These are phyloP conservation scores for Stenogyne calaminthoides DNA, from an alignment of 305 asterid genomes.

Conservation along the genomic window DNA sequence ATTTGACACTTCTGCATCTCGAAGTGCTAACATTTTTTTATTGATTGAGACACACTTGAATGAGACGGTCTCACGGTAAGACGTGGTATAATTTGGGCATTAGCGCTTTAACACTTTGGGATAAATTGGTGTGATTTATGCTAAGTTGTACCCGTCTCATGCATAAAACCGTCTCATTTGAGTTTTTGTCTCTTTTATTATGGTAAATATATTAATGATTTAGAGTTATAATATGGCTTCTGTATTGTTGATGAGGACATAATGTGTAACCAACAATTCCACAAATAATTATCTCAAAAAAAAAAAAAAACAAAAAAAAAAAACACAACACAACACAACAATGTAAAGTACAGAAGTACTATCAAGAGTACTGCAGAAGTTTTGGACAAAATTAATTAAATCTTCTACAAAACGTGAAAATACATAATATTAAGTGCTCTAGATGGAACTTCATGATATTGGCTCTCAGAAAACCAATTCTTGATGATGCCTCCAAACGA, in stretches of 20 bases:
- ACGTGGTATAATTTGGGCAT: no score
- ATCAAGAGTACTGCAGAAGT: background rate
- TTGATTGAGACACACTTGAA: no score
- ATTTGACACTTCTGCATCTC: background rate
- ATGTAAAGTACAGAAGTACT: background rate
- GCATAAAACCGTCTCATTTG: no score
- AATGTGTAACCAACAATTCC: background rate
- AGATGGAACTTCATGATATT: slow-evolving; percentile 40
- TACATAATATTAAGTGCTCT: slow-evolving; percentile 72
- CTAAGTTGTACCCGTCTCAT: no score
- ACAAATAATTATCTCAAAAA: background rate
- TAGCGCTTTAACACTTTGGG: no score
- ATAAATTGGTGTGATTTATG: no score
- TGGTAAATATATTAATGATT: no score
- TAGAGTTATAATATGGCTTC: no score
- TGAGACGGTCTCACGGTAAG: no score
- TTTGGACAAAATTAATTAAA: background rate
- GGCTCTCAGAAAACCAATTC: slow-evolving; percentile 52
- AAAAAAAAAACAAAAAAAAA: background rate
- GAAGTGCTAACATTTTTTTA: no score
- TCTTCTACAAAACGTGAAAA: slow-evolving; percentile 42
- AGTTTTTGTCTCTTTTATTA: no score
- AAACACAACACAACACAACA: no score
- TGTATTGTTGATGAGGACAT: background rate
- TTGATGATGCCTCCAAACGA: slow-evolving; percentile 42